Base-by-base conservation (phyloP, 169 alveolate species). In the Babesia gibsoni region DNA sequence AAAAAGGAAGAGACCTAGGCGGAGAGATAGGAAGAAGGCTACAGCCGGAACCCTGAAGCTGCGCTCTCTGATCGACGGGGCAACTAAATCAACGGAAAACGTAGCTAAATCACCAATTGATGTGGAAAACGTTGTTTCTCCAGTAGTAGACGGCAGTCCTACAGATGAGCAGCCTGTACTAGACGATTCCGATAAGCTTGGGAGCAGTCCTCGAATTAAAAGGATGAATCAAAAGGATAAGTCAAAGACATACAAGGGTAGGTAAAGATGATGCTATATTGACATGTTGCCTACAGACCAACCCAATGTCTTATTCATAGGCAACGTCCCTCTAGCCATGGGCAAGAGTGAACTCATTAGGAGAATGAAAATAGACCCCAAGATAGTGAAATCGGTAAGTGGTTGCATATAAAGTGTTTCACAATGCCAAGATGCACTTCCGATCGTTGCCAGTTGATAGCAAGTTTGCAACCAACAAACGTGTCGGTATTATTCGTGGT, bases 261-360 rank as follows among this genome's bases (percentile, higher is more conserved):
- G 0, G 72, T 42, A 5, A 0, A 1, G 4, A 2, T n/a, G 16
- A 2, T 1, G 3, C 33, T 25, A 4, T 14, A 10, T 1, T 4
- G 33, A 12, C 2, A 23, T 22, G 18, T 53, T 45, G 58, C 45
- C 45, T 46, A 37, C 48, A 79, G 82, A 81, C 36, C 33, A 74
- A 29, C 42, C 81, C 49, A 73, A 73, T 22, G 83, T 70, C 36
- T 82, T 82, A 20, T 77, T 81, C 45, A 73, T 70, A 37, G 88
- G 85, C 49, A 85, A 86, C 68, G 86, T 75, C 32, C 84, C 87
- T 29, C 70, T 81, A 16, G 70, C 87, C 35, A 49, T 81, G 30
- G 82, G 59, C 36, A 85, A 85, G 46, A 46, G 81, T 23, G 77
- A 81, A 32, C 57, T 85, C 37, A 65, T 85, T 36, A 85, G 81